Percentiles rank a stretch among this genome's conserved stretches.
phyloP scores from a whole-genome alignment of 2,329 filamentous ascomycete species.

The Rhexocercosporidium sp. region DNA sequence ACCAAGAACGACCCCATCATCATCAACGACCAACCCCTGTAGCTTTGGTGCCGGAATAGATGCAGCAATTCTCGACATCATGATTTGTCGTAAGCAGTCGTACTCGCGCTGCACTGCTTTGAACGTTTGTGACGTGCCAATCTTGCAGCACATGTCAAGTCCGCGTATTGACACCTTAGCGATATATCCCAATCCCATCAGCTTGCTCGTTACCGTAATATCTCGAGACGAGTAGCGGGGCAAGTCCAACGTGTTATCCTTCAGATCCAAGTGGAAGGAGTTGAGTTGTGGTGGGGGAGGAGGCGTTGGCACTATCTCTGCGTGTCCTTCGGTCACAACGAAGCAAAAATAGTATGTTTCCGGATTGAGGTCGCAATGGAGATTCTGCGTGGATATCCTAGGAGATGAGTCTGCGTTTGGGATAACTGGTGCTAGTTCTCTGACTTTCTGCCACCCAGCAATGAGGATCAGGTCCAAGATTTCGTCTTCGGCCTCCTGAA shows the following conservation, averaged over 20 bases:
- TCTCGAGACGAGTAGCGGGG: conserved; percentile 25
- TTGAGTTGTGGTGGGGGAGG: conserved; percentile 14
- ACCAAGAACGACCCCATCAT: conserved; percentile 26
- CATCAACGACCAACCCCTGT: conserved; percentile 24
- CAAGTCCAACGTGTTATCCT: conserved; percentile 19
- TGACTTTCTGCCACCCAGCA: conserved; percentile 24
- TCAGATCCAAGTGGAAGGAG: conserved; percentile 13
- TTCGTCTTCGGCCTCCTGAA: conserved; percentile 24
- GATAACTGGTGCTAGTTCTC: conserved; percentile 21
- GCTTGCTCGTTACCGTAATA: conserved; percentile 19
- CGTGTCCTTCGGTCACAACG: conserved; percentile 19
- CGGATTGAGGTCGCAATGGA: conserved; percentile 24
- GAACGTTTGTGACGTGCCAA: conserved; percentile 11
- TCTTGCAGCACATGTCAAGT: conserved; percentile 28
- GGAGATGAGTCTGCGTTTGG: no score
- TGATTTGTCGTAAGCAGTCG: conserved; percentile 25
- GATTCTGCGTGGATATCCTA: conserved; percentile 16
- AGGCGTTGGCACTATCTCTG: conserved; percentile 20
- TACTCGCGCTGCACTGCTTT: conserved; percentile 30
- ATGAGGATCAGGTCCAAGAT: conserved; percentile 24
- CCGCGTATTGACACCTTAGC: conserved; percentile 23
- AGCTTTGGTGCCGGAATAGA: conserved; percentile 25
- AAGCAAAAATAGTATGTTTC: conserved; percentile 27
- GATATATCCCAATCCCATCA: conserved; percentile 25
- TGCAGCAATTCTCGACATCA: conserved; percentile 17